Base-by-base conservation (phyloP, 306 rosid genomes). In the Cucurbita argyrosperma region DNA sequence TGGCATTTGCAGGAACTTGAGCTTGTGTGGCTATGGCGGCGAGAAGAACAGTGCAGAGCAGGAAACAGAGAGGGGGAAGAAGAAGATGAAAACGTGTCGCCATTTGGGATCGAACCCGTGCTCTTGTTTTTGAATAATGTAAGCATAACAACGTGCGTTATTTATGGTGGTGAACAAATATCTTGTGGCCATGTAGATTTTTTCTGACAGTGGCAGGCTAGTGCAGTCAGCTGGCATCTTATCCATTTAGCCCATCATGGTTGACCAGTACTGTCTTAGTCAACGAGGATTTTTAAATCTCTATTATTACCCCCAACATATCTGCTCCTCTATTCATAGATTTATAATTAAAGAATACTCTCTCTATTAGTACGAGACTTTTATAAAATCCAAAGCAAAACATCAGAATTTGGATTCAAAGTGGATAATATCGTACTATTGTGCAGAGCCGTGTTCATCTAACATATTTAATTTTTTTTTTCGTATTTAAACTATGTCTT, bases 1-100 rank as follows among this genome's bases (percentile, higher is more conserved):
- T 78, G 35, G 55, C 52, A 49, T 75, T 69, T 54, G 74, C 51
- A 61, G 84, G 82, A 19, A 81, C 79, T 69, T 78, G 79, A 26
- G 84, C 79, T 69, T 68, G 23, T 13, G 47, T 53, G 74, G 74
- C 61, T 53, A 62, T 18, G 79, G 54, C 38, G 18, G 55, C 26
- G 46, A 69, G 53, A 57, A 56, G 7, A 8, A 81, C 3, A 18
- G n/a, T 13, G 65, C 37, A 12, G 59, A 65, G 51, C 71, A 76
- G 38, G 16, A 57, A 57, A 57, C 62, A 57, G 62, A 0, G 46
- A 37, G 3, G 43, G 13, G 70, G 52, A 18, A 8, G 30, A 13
- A n/a, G 54, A 58, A 49, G 61, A 43, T 10, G 47, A 81, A 13
- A 19, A 45, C 4, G 46, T 10, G 6, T n/a, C 9, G 35, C 77